These are phyloP conservation scores for Trifolium subterraneum DNA, from an alignment of 306 rosid species.

Conservation along the genomic window DNA sequence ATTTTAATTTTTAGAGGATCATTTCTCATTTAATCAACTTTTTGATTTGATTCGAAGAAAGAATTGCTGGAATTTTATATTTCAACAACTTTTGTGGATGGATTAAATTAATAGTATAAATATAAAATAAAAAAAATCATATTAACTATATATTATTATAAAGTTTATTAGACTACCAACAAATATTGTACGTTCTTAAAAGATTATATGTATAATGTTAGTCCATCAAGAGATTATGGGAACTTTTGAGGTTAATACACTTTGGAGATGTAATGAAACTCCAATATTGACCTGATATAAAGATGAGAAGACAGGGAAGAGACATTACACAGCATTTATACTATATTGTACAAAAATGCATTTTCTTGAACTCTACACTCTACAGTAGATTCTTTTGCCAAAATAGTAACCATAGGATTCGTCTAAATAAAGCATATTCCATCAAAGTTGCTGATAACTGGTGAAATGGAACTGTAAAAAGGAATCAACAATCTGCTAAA, in stretches of 20 bases:
- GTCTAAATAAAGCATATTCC: constrained; percentile 40
- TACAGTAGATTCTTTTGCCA: not conserved
- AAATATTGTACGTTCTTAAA: not conserved
- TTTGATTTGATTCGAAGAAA: too few species aligned
- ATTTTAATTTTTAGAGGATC: too few species aligned
- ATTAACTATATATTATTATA: too few species aligned
- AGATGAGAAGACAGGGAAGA: not conserved
- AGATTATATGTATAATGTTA: not conserved
- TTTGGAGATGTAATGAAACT: not conserved
- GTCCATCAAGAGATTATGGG: not conserved
- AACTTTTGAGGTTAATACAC: not conserved
- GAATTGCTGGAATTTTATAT: too few species aligned
- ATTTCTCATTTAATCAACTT: too few species aligned
- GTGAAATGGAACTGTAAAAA: constrained; percentile 17
- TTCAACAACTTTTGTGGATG: too few species aligned
- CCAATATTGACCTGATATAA: not conserved
- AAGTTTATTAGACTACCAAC: not conserved
- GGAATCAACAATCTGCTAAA: not conserved
- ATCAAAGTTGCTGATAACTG: constrained; percentile 16
- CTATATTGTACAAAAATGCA: not conserved
- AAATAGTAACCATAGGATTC: constrained; percentile 21
- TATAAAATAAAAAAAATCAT: too few species aligned
- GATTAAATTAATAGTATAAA: too few species aligned
- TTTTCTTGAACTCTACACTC: not conserved
- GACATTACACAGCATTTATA: not conserved